phyloP scores from a whole-genome alignment of 441 rosid species.

The Pelargonium cotyledonis region DNA sequence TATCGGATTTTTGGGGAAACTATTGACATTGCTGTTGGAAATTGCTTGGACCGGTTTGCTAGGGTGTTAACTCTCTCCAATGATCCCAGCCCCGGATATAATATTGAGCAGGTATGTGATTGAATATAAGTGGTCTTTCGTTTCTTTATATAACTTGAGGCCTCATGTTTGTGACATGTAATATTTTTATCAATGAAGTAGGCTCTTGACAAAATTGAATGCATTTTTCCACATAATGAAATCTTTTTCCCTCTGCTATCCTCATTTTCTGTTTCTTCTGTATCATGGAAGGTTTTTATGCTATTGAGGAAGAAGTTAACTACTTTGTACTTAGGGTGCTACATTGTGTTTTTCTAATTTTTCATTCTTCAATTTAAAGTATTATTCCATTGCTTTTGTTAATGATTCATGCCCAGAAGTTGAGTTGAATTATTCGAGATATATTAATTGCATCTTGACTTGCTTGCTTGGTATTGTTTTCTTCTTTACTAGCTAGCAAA shows the following conservation, averaged over 20 bases:
- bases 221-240: not conserved
- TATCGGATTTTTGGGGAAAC: constrained; percentile 88
- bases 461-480: constrained; percentile 11
- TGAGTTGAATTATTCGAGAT: not conserved
- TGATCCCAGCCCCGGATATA: constrained; percentile 97
- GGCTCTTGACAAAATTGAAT: not conserved
- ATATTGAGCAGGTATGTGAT: constrained; percentile 75
- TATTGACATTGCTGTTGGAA: constrained; percentile 95
- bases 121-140: not conserved
- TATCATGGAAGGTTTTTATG: too few species aligned
- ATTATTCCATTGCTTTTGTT: not conserved
- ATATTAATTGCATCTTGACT: constrained; percentile 3
- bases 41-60: constrained; percentile 91
- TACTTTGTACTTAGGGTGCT: not conserved
- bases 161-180: not conserved
- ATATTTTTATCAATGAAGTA: not conserved
- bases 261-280: not conserved
- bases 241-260: not conserved
- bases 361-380: not conserved
- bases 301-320: not conserved
- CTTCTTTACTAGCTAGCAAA: constrained; percentile 64
- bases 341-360: not conserved
- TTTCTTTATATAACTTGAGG: not conserved
- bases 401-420: constrained; percentile 6
- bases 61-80: constrained; percentile 78